Percentiles rank a stretch among this genome's conserved stretches.
These are phyloP conservation scores for Centaurea solstitialis DNA, from an alignment of 129 eudicot species.

Conservation along the genomic window DNA sequence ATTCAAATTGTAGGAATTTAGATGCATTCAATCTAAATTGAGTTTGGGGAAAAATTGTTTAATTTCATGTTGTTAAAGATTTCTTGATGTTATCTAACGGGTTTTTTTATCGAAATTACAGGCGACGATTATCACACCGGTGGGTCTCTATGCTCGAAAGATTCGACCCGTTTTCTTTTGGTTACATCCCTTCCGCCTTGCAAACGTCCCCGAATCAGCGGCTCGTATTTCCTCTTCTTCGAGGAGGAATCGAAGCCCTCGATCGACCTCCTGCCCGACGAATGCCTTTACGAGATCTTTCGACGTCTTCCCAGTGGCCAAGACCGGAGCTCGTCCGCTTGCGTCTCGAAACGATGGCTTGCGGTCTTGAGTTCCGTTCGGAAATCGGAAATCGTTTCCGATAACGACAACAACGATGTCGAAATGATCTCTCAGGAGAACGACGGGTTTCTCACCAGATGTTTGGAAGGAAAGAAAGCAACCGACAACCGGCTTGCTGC, in stretches of 20 bases:
- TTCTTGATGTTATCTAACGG: constrained; percentile 22
- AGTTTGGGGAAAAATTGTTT: neutral
- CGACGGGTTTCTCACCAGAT: constrained; percentile 81
- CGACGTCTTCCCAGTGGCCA: constrained; percentile 69
- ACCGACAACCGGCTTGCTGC: constrained; percentile 86
- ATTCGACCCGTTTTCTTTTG: constrained; percentile 51
- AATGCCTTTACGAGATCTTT: constrained; percentile 88
- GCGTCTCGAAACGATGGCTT: constrained; percentile 93
- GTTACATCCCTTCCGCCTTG: constrained; percentile 54
- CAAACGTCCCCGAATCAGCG: constrained; percentile 68
- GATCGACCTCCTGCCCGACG: constrained; percentile 83
- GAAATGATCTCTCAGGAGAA: constrained; percentile 41
- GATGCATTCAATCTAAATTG: neutral
- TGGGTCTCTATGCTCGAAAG: constrained; percentile 57
- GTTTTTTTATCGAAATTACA: constrained; percentile 32
- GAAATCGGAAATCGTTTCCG: constrained; percentile 44
- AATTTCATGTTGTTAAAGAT: neutral
- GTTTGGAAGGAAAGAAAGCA: constrained; percentile 88
- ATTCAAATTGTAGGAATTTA: neutral
- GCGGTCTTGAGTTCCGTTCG: constrained; percentile 52
- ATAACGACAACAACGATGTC: constrained; percentile 21
- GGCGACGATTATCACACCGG: constrained; percentile 66
- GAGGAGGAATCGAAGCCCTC: constrained; percentile 58
- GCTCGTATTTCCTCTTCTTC: constrained; percentile 43
- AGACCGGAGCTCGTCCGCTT: constrained; percentile 74